phyloP scores from a whole-genome alignment of 2,329 filamentous ascomycete genomes.

The Ascochyta lentis region DNA sequence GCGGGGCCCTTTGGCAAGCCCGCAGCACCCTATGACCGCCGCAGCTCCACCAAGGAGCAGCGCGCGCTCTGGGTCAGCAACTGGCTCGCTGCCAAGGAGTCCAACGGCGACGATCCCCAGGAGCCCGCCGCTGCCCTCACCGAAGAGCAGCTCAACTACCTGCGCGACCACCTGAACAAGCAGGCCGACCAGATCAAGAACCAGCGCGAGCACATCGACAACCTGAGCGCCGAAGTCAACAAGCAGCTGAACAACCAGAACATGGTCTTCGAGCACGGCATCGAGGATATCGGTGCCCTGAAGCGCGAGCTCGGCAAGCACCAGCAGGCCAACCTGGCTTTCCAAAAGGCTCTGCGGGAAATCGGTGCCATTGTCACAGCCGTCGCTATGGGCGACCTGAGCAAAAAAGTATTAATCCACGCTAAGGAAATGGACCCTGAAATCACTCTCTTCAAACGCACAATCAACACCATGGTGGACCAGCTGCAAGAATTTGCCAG shows the following conservation, averaged over 20 bases:
- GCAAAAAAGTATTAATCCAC: constrained; percentile 96
- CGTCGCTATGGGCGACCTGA: constrained; percentile 92
- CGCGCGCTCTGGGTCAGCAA: constrained; percentile 56
- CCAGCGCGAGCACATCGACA: constrained; percentile 84
- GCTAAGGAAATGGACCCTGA: constrained; percentile 97
- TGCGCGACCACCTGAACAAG: constrained; percentile 90
- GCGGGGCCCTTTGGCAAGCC: constrained; percentile 44
- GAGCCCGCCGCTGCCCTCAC: constrained; percentile 65
- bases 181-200: constrained; percentile 91
- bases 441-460: constrained; percentile 96
- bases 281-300: constrained; percentile 87
- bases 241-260: constrained; percentile 87
- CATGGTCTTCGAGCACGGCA: constrained; percentile 74
- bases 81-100: constrained; percentile 62
- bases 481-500: constrained; percentile 95
- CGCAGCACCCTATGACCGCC: constrained; percentile 38
- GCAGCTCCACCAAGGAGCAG: constrained; percentile 46
- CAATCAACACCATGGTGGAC: constrained; percentile 99
- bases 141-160: constrained; percentile 81
- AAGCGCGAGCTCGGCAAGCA: constrained; percentile 96
- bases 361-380: constrained; percentile 98
- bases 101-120: constrained; percentile 55
- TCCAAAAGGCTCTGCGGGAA: constrained; percentile 94
- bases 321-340: constrained; percentile 96
- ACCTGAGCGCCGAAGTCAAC: constrained; percentile 83